Evolutionary conservation across 108 stramenopile genomes (phyloP), one percentile per base, ranked within the genome.

Genomic region (Craspedostauros australis): DNA sequence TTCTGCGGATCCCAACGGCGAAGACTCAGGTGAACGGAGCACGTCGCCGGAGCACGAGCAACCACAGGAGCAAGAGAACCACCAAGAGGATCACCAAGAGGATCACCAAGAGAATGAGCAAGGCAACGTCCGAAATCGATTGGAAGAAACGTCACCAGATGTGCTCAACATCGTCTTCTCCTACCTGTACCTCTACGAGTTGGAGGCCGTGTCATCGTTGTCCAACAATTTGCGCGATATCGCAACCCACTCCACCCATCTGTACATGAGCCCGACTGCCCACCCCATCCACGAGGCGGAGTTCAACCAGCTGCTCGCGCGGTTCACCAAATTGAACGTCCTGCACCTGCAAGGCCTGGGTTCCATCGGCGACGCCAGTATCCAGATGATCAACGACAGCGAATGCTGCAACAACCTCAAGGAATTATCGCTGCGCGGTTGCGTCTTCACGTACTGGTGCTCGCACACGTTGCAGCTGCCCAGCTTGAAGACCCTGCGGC

Each of bases 401-500:
- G 26, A 28, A n/a, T 25, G 54, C 28, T 53, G 54, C 2, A 4
- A 0, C 2, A 31, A 9, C 22, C 23, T 64, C n/a, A 21, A 46
- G 39, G 22, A 25, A 1, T 8, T 64, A 12, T 7, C 43, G 2
- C 16, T 64, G 33, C 19, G 26, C 22, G 55, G 31, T 5, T 33
- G 28, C 44, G 32, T n/a, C 7, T 45, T 64, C 33, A 46, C 40
- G 1, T 46, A 56, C 31, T 57, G 63, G 44, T 56, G 63, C 28
- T 27, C 38, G 7, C 22, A 54, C 4, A n/a, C 62, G 1, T 4
- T 64, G 8, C 15, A 29, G 7, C 41, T 64, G 9, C 5, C 26
- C 18, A 36, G 31, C 9, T 16, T 60, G 15, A 5, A 14, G 8
- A 26, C 34, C 11, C n/a, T 60, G 54, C 24, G 19, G 20, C 21